phyloP scores from a whole-genome alignment of 441 rosid species.

The Aquilaria agallochum region DNA sequence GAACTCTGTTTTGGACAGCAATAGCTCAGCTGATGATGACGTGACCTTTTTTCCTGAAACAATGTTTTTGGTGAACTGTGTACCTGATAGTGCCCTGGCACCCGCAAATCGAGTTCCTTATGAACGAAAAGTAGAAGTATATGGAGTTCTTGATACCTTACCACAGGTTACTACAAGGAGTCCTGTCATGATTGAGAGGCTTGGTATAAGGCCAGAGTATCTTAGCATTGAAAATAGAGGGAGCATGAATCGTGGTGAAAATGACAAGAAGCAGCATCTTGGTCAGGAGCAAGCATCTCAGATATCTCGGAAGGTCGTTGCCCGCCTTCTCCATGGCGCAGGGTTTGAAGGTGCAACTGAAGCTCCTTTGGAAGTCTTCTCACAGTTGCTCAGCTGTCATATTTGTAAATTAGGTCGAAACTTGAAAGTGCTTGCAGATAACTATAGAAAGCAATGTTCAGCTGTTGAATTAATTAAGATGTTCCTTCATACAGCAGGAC shows the following conservation, averaged over 20 bases:
- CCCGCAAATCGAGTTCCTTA: conserved; percentile 32
- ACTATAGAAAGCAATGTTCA: conserved; percentile 80
- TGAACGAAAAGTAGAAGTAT: conserved; percentile 46
- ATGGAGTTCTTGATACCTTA: conserved; percentile 65
- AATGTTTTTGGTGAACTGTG: conserved; percentile 68
- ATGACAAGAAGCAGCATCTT: conserved; percentile 38
- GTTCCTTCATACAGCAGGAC: conserved; percentile 75
- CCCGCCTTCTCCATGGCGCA: conserved; percentile 43
- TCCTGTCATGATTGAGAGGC: conserved; percentile 78
- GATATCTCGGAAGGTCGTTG: conserved; percentile 59
- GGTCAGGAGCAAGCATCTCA: conserved; percentile 72
- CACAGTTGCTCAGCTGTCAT: conserved; percentile 70
- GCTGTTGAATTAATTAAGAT: conserved; percentile 76
- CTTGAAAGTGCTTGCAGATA: conserved; percentile 73
- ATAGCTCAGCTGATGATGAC: conserved; percentile 48
- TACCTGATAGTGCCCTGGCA: conserved; percentile 75
- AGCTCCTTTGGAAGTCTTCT: conserved; percentile 74
- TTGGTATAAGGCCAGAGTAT: conserved; percentile 66
- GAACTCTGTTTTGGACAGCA: conserved; percentile 42
- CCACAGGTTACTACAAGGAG: conserved; percentile 62
- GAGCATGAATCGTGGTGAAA: conserved; percentile 44
- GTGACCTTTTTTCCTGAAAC: conserved; percentile 68
- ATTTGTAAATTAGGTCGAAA: conserved; percentile 61
- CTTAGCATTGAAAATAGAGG: conserved; percentile 64
- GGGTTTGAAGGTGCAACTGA: conserved; percentile 82